Conservation (phyloP, 768 basidiomycete species). For the Cystobasidium onofrii region DNA sequence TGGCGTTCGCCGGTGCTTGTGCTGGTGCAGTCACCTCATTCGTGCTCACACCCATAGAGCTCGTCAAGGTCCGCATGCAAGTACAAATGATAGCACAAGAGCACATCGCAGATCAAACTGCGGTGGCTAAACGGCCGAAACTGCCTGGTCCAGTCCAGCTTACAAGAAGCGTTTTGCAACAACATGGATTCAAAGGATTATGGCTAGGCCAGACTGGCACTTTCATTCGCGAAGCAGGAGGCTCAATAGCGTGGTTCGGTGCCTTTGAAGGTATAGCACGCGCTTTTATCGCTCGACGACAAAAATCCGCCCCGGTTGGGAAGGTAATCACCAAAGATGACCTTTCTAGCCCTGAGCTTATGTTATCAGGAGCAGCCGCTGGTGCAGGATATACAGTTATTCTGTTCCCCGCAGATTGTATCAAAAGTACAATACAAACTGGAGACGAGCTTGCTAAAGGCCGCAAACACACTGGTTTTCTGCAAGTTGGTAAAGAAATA, state of each 20-base stretch:
- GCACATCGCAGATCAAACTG: not conserved
- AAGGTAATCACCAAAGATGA: constrained; percentile 47
- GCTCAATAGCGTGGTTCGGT: constrained; percentile 81
- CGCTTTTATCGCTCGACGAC: constrained; percentile 52
- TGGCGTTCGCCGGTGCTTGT: constrained; percentile 72
- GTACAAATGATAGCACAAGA: constrained; percentile 64
- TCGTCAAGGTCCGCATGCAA: constrained; percentile 97
- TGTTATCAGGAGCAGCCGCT: constrained; percentile 74
- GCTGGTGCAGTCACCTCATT: constrained; percentile 81
- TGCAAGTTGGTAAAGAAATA: constrained; percentile 60
- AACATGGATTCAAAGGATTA: constrained; percentile 69
- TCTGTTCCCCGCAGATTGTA: constrained; percentile 89
- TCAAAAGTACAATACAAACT: constrained; percentile 92
- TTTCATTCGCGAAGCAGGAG: constrained; percentile 84
- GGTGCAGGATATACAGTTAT: constrained; percentile 76
- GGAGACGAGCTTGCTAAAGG: constrained; percentile 64
- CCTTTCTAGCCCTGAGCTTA: constrained; percentile 69
- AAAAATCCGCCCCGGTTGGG: constrained; percentile 21
- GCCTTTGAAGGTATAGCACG: constrained; percentile 70
- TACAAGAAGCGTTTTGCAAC: constrained; percentile 56
- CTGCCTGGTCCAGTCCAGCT: constrained; percentile 70
- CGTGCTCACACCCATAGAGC: constrained; percentile 86
- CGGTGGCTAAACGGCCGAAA: constrained; percentile 27
- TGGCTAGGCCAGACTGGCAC: constrained; percentile 96
- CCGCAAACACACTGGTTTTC: constrained; percentile 41